Conservation (phyloP, 257 asterid genomes). For the Forsythia viridissima region DNA sequence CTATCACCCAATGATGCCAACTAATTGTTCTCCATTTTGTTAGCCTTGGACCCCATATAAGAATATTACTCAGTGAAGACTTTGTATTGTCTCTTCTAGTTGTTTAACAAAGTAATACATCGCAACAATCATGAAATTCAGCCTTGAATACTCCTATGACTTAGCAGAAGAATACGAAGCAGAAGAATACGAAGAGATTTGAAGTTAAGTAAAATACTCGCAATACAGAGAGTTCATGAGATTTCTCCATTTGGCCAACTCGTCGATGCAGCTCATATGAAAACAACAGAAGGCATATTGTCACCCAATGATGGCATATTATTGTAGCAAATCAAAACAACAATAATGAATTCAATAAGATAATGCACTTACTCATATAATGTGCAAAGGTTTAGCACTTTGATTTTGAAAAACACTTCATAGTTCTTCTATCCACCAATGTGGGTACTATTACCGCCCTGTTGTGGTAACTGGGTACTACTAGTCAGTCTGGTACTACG, state of each 20-base stretch:
- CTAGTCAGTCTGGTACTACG: no score
- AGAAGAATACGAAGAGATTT: background rate
- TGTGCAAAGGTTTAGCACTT: constrained; percentile 63
- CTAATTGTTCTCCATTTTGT: no score
- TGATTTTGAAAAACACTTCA: constrained; percentile 44
- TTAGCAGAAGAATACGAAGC: background rate
- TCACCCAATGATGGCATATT: constrained; percentile 21
- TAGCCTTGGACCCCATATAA: no score
- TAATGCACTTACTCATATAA: constrained; percentile 65
- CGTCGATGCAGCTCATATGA: constrained; percentile 84
- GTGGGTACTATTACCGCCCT: no score
- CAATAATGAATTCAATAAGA: constrained; percentile 12
- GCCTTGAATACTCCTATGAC: background rate
- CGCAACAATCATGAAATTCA: no score
- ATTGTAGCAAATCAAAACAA: constrained; percentile 21
- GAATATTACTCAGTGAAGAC: no score
- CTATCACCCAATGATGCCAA: no score
- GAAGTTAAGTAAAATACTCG: constrained; percentile 25
- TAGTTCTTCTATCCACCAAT: constrained; percentile 43
- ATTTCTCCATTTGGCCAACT: constrained; percentile 44
- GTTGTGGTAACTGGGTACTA: no score
- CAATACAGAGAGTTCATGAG: constrained; percentile 65
- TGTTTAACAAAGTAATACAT: no score
- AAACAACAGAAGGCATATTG: constrained; percentile 77
- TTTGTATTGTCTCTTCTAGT: background rate